Conservation (phyloP, 257 asterid genomes). For the Solanum etuberosum region DNA sequence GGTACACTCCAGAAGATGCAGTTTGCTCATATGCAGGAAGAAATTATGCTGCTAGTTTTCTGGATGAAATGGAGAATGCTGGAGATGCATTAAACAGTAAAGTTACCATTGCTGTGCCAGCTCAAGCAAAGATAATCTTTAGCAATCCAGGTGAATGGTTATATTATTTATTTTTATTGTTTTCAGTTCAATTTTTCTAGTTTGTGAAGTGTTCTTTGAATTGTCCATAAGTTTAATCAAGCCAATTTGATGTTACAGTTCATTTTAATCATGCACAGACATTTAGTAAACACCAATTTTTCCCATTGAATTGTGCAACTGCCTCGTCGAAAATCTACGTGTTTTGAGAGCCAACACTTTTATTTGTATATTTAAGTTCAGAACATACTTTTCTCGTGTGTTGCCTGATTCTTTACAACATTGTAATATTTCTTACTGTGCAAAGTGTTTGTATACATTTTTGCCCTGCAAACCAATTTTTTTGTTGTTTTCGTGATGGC, state of each 20-base stretch:
- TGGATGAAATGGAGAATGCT: slow-evolving; percentile 5
- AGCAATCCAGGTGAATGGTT: slow-evolving; percentile 35
- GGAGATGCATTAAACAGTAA: slow-evolving; percentile 17
- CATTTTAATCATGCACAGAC: not conserved
- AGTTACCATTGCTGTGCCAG: slow-evolving; percentile 50
- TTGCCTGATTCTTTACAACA: not conserved
- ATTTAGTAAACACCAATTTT: not conserved
- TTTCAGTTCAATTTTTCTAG: not conserved
- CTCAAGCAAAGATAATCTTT: slow-evolving; percentile 23
- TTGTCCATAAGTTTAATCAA: not conserved
- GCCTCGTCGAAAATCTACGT: not conserved
- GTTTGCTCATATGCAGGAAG: not conserved
- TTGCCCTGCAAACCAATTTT: not conserved
- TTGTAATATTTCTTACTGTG: not conserved
- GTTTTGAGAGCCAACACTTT: not conserved
- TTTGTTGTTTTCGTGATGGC: not conserved
- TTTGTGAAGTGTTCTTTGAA: not conserved
- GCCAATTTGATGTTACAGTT: not conserved
- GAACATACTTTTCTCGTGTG: not conserved
- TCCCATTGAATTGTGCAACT: not conserved
- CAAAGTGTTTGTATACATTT: not conserved
- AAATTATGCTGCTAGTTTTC: not conserved
- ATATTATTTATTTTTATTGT: not conserved
- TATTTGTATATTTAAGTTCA: not conserved
- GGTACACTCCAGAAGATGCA: slow-evolving; percentile 20